Evolutionary conservation across 768 basidiomycete species (phyloP), one percentile per base, ranked within the genome.

Genomic region (Pisolithus orientalis): DNA sequence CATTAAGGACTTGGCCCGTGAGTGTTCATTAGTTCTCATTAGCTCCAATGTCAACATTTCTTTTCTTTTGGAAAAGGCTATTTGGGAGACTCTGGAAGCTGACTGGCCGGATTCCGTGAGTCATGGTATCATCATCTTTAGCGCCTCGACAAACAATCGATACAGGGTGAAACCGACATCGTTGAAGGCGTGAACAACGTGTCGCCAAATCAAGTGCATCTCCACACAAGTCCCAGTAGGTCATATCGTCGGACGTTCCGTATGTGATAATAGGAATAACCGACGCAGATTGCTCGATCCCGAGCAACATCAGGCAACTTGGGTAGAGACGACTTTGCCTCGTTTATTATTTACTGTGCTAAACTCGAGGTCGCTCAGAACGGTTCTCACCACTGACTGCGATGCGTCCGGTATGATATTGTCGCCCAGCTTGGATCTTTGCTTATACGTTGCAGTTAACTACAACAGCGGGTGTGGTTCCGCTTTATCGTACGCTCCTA

Each of bases 171-270:
- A 37, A 44, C 69, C 5, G 65, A 69, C 43, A 67, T 69, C 7
- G 57, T 67, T 6, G 66, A 67, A 46, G 66, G 70, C 40, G 81
- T 84, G 13, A 84, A 85, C 58, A 70, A 82, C 58, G 68, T 75
- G 50, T 65, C 66, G 13, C 74, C 78, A 2, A 80, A 83, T 58
- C 70, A 73, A 52, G 70, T 72, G 2, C 78, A 82, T 0, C 68
- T 86, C 38, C 85, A 86, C 62, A 84, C 83, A 5, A 70, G 68
- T 50, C 57, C 78, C 10, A 69, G 80, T 76, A 52, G 44, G 70
- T 48, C 29, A 5, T 16, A 25, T 8, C 37, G 25, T 17, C 16
- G 6, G 11, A 7, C 27, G 17, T 10, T 14, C 38, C 5, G 10
- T 24, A 2, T 48, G 13, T 34, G 4, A 27, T 38, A 24, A n/a